Evolutionary conservation across 106 monocot genomes (phyloP).

Genomic region (Dioscorea dumetorum): DNA sequence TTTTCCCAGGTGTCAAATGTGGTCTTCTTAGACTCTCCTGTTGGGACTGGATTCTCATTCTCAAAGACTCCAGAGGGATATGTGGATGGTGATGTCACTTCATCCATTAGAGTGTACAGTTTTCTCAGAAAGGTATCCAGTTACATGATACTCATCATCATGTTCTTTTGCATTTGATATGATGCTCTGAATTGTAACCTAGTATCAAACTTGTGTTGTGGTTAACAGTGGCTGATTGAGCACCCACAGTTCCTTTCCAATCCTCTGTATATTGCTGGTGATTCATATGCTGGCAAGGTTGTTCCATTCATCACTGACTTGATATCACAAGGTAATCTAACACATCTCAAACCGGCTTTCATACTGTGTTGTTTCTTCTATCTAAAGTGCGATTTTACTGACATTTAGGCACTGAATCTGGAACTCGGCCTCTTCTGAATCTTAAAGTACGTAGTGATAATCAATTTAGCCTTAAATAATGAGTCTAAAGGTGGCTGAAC

Average conservation of each 20-base stretch:
- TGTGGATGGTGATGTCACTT: constrained; percentile 17
- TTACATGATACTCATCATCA: too few species aligned
- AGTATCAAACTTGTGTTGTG: too few species aligned
- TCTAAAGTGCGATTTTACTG: neutral
- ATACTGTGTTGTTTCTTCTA: too few species aligned
- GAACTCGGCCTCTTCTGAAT: constrained; percentile 12
- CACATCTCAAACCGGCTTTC: too few species aligned
- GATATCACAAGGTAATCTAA: too few species aligned
- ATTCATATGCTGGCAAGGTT: constrained; percentile 38
- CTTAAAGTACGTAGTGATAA: constrained; percentile 15
- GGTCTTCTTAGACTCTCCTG: constrained; percentile 59
- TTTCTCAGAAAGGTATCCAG: constrained; percentile 49
- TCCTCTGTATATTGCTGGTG: too few species aligned
- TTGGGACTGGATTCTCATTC: constrained; percentile 66
- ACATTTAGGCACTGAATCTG: constrained; percentile 10
- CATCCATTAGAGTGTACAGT: constrained; percentile 8
- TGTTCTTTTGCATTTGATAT: too few species aligned
- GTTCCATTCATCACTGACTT: constrained; percentile 16
- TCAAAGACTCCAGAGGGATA: constrained; percentile 26
- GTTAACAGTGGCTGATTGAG: too few species aligned
- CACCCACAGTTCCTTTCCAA: too few species aligned
- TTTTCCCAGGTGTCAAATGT: constrained; percentile 29
- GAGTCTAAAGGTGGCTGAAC: too few species aligned
- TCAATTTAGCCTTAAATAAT: too few species aligned
- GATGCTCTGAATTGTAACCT: too few species aligned